A percentile compares a stretch with the other conserved stretches of the same genome.
phyloP scores from a whole-genome alignment of 108 stramenopile species.

The Skeletonema tropicum region DNA sequence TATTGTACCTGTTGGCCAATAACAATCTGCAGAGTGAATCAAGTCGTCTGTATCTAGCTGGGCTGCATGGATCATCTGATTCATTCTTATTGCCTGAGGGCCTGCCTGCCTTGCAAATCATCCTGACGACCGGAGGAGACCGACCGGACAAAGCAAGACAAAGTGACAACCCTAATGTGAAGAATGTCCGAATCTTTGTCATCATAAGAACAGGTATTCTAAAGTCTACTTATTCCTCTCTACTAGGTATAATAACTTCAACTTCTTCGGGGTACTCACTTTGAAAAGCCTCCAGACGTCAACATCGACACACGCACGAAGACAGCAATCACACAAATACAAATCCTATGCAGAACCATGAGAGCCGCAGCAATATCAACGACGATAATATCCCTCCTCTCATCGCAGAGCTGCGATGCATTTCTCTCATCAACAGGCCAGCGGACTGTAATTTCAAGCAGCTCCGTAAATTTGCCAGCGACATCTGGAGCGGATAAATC shows the following conservation, averaged over 20 bases:
- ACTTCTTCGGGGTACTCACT: too few relatives aligned
- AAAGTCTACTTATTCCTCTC: too few relatives aligned
- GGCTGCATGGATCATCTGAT: conserved; percentile 26
- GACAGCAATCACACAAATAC: background rate
- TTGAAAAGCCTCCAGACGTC: too few relatives aligned
- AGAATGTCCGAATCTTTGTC: too few relatives aligned
- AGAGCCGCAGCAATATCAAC: conserved; percentile 14
- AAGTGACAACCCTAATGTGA: too few relatives aligned
- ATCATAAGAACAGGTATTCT: too few relatives aligned
- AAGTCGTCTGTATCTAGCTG: conserved; percentile 62
- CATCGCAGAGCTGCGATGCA: conserved; percentile 8
- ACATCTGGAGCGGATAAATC: background rate
- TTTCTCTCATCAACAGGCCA: conserved; percentile 5
- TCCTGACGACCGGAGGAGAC: too few relatives aligned
- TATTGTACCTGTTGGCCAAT: conserved; percentile 25
- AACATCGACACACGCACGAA: background rate
- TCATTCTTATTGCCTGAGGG: too few relatives aligned
- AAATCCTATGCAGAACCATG: conserved; percentile 5
- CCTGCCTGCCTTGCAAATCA: too few relatives aligned
- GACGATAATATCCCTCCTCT: conserved; percentile 13
- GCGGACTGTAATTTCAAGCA: conserved; percentile 7
- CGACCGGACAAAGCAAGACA: too few relatives aligned
- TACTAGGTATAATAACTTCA: too few relatives aligned
- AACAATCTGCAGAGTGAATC: conserved; percentile 81
- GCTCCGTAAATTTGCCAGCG: background rate